Evolutionary conservation across 2,329 filamentous ascomycete species (phyloP).

Genomic region (Fusarium torulosum): DNA sequence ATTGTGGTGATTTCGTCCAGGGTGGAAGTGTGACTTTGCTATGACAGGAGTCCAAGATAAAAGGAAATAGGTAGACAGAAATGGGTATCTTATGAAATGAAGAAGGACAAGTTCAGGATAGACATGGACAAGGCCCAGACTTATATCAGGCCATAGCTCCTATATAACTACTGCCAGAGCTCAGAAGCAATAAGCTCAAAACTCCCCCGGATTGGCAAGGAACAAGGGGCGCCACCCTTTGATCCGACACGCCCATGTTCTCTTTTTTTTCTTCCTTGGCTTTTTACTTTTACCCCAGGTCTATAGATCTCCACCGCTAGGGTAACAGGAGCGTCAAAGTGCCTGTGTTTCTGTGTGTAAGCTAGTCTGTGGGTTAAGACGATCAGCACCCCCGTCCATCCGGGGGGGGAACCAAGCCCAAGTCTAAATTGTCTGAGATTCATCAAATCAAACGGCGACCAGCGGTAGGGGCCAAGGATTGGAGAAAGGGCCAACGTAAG

Average conservation of each 20-base stretch:
- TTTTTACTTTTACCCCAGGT: background rate
- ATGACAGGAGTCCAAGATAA: background rate
- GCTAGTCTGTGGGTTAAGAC: background rate
- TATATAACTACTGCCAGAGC: slow-evolving; percentile 12
- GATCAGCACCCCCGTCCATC: slow-evolving; percentile 38
- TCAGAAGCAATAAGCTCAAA: slow-evolving; percentile 21
- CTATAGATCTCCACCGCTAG: slow-evolving; percentile 47
- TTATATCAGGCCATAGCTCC: slow-evolving; percentile 41
- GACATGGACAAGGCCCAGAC: slow-evolving; percentile 30
- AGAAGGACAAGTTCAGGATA: slow-evolving; percentile 26
- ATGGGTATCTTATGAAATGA: slow-evolving; percentile 30
- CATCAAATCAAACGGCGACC: slow-evolving; percentile 12
- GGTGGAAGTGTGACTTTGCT: background rate
- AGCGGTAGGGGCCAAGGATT: background rate
- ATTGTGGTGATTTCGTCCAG: slow-evolving; percentile 39
- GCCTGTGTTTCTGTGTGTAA: background rate
- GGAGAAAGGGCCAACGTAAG: background rate
- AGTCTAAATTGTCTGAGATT: background rate
- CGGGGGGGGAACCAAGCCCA: too few relatives aligned
- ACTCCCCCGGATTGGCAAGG: slow-evolving; percentile 44
- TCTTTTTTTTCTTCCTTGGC: background rate
- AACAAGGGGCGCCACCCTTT: slow-evolving; percentile 47
- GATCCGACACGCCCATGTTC: slow-evolving; percentile 39
- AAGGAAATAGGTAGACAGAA: slow-evolving; percentile 8
- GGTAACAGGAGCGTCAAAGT: slow-evolving; percentile 38